Conservation (phyloP, 2,329 filamentous ascomycete genomes). For the Ophiostoma sp. region DNA sequence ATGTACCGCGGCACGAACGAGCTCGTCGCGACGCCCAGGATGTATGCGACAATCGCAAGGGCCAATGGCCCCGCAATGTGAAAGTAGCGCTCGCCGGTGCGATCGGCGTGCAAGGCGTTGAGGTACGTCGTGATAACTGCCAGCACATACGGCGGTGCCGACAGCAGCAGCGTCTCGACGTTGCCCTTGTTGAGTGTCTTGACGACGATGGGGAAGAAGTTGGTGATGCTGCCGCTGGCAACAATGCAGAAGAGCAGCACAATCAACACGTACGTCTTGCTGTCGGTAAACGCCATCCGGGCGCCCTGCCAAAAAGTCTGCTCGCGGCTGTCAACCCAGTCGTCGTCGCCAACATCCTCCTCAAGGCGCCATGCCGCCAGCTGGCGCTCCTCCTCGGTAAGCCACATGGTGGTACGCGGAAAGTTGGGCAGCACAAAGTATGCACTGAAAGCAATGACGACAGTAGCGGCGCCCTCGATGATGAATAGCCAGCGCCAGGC, state of each 20-base stretch:
- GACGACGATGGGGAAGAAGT: slow-evolving; percentile 65
- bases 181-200: slow-evolving; percentile 58
- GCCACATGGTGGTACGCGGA: slow-evolving; percentile 46
- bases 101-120: slow-evolving; percentile 67
- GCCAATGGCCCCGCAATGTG: slow-evolving; percentile 60
- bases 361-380: slow-evolving; percentile 43
- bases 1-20: slow-evolving; percentile 58
- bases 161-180: slow-evolving; percentile 57
- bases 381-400: slow-evolving; percentile 41
- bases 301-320: slow-evolving; percentile 53
- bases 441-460: slow-evolving; percentile 26
- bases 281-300: slow-evolving; percentile 50
- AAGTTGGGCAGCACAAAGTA: slow-evolving; percentile 51
- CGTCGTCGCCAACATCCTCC: slow-evolving; percentile 53
- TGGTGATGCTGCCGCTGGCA: slow-evolving; percentile 52
- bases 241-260: slow-evolving; percentile 54
- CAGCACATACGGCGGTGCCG: slow-evolving; percentile 60
- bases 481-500: slow-evolving; percentile 35
- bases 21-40: slow-evolving; percentile 60
- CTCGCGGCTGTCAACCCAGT: slow-evolving; percentile 52
- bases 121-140: slow-evolving; percentile 55
- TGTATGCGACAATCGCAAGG: slow-evolving; percentile 58
- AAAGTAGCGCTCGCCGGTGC: slow-evolving; percentile 63
- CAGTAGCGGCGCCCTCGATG: slow-evolving; percentile 24
- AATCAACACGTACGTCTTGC: slow-evolving; percentile 56